A percentile compares a stretch with the other conserved stretches of the same genome.
Evolutionary conservation across 2,329 filamentous ascomycete genomes (phyloP).

Genomic region (Nigrograna mackinnonii): DNA sequence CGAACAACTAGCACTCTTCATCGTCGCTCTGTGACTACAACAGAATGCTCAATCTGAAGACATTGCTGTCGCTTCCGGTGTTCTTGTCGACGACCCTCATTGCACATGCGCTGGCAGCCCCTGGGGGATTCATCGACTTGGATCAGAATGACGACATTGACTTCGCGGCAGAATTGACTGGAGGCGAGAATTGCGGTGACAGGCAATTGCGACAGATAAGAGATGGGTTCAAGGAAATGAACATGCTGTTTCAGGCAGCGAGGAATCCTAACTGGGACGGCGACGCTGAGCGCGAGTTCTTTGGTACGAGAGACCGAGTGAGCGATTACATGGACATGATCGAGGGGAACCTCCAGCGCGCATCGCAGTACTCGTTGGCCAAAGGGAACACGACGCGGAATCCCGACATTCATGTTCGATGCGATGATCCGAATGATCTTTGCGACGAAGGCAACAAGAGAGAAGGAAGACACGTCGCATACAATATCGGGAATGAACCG

Average conservation of each 20-base stretch:
- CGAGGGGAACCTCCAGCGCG: slow-evolving; percentile 27
- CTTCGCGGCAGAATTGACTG: slow-evolving; percentile 29
- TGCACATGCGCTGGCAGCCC: slow-evolving; percentile 22
- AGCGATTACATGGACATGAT: slow-evolving; percentile 33
- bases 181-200: slow-evolving; percentile 32
- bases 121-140: slow-evolving; percentile 22
- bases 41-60: slow-evolving; percentile 24
- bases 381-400: slow-evolving; percentile 24
- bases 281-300: slow-evolving; percentile 31
- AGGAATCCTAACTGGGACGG: slow-evolving; percentile 22
- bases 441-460: slow-evolving; percentile 29
- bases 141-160: slow-evolving; percentile 15
- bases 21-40: too few relatives aligned
- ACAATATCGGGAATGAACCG: slow-evolving; percentile 40
- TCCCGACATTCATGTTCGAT: slow-evolving; percentile 35
- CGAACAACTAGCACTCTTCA: neutral
- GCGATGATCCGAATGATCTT: slow-evolving; percentile 33
- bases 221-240: slow-evolving; percentile 38
- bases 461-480: slow-evolving; percentile 33
- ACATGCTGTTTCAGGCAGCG: slow-evolving; percentile 27
- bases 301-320: slow-evolving; percentile 23
- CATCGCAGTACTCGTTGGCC: slow-evolving; percentile 29
- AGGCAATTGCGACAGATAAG: slow-evolving; percentile 28
- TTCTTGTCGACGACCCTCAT: slow-evolving; percentile 22
- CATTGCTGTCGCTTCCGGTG: slow-evolving; percentile 23